Evolutionary conservation across 2,329 filamentous ascomycete species (phyloP).

Genomic region (Aspergillus latus): DNA sequence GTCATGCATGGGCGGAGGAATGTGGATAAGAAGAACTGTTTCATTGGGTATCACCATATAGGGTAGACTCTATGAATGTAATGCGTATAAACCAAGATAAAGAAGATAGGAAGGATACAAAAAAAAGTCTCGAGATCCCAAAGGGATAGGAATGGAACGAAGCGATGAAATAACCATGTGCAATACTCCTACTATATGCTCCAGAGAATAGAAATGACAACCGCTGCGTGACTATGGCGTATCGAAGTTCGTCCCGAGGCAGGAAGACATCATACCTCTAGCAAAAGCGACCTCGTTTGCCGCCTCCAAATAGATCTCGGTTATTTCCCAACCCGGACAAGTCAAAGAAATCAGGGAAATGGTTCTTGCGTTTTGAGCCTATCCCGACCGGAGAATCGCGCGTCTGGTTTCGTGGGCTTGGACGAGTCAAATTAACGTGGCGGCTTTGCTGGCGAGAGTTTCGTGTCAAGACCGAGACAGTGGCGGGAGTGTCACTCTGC

Average conservation of each 20-base stretch:
- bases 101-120: slow-evolving; percentile 11
- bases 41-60: slow-evolving; percentile 38
- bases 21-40: slow-evolving; percentile 23
- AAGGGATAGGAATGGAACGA: slow-evolving; percentile 17
- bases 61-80: slow-evolving; percentile 37
- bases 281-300: slow-evolving; percentile 49
- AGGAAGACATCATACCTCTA: slow-evolving; percentile 36
- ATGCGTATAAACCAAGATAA: slow-evolving; percentile 22
- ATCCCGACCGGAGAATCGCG: slow-evolving; percentile 41
- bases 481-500: slow-evolving; percentile 38
- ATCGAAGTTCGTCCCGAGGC: slow-evolving; percentile 34
- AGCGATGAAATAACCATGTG: slow-evolving; percentile 28
- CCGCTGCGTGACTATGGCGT: slow-evolving; percentile 36
- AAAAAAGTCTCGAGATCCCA: not conserved
- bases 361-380: slow-evolving; percentile 50
- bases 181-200: slow-evolving; percentile 37
- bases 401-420: slow-evolving; percentile 37
- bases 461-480: slow-evolving; percentile 46
- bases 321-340: slow-evolving; percentile 45
- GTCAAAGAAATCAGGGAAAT: slow-evolving; percentile 52
- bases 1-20: not conserved
- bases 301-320: slow-evolving; percentile 46
- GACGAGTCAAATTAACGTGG: slow-evolving; percentile 38
- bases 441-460: slow-evolving; percentile 42
- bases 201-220: slow-evolving; percentile 27